Conservation (phyloP, 176 grass and related monocot genomes). For the Triticum timopheevii region DNA sequence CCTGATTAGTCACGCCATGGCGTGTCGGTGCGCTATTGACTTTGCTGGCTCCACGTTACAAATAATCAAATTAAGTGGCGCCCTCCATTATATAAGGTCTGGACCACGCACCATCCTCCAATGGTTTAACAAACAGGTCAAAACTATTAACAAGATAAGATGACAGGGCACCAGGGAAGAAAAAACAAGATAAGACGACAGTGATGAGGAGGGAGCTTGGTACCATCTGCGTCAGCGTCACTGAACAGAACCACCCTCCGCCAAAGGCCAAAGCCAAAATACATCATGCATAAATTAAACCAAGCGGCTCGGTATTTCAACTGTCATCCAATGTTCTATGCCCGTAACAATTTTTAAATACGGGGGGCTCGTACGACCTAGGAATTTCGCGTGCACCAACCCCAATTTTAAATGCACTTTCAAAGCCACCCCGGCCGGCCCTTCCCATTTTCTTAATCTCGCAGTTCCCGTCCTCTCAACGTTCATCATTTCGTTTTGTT, state of each 20-base stretch:
- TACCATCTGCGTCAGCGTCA: no score
- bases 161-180: not conserved
- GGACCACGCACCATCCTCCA: no score
- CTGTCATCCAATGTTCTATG: not conserved
- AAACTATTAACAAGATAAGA: no score
- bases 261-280: not conserved
- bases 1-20: no score
- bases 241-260: no score
- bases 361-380: not conserved
- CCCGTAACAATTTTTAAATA: not conserved
- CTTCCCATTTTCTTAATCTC: not conserved
- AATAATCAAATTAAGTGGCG: no score
- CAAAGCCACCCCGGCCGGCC: not conserved
- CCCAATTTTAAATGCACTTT: constrained; percentile 27
- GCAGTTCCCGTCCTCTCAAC: constrained; percentile 1
- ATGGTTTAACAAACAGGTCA: no score
- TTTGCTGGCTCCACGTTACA: no score
- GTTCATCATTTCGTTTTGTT: not conserved
- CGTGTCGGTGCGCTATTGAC: no score
- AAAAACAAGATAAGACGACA: constrained; percentile 11
- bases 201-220: not conserved
- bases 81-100: no score
- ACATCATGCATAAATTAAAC: not conserved
- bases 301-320: not conserved
- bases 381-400: constrained; percentile 29